Conservation (phyloP, 2,329 filamentous ascomycete species). For the Sclerotinia glacialis region DNA sequence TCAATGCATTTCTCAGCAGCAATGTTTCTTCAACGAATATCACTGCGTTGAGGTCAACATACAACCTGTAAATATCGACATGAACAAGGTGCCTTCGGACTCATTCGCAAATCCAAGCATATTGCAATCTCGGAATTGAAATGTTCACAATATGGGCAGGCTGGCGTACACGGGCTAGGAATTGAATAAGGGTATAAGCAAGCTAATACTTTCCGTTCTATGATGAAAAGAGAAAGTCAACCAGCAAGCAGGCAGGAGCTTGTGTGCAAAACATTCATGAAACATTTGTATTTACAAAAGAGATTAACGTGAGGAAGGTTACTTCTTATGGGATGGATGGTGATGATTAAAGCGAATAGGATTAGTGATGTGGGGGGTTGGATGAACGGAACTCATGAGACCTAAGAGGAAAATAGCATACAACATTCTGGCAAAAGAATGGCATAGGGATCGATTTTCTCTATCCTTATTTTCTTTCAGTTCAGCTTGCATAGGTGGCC, state of each 20-base stretch:
- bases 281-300: conserved; percentile 22
- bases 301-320: conserved; percentile 3
- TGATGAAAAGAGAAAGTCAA: conserved; percentile 11
- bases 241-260: conserved; percentile 12
- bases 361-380: not conserved
- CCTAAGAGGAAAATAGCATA: conserved; percentile 18
- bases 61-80: conserved; percentile 38
- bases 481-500: conserved; percentile 3
- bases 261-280: conserved; percentile 9
- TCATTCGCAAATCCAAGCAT: conserved; percentile 11
- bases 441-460: conserved; percentile 14
- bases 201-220: not conserved
- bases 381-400: not conserved
- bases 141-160: conserved; percentile 1
- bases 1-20: conserved; percentile 47
- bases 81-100: not conserved
- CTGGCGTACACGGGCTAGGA: not conserved
- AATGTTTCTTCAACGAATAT: conserved; percentile 31
- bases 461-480: not conserved
- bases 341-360: conserved; percentile 8
- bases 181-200: conserved; percentile 5
- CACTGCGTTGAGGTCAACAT: conserved; percentile 34
- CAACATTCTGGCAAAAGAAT: conserved; percentile 17
- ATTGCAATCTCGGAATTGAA: conserved; percentile 9
- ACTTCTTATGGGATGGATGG: conserved; percentile 7